phyloP scores from a whole-genome alignment of 148 eudicot genomes.

The Amaranthus palmeri region DNA sequence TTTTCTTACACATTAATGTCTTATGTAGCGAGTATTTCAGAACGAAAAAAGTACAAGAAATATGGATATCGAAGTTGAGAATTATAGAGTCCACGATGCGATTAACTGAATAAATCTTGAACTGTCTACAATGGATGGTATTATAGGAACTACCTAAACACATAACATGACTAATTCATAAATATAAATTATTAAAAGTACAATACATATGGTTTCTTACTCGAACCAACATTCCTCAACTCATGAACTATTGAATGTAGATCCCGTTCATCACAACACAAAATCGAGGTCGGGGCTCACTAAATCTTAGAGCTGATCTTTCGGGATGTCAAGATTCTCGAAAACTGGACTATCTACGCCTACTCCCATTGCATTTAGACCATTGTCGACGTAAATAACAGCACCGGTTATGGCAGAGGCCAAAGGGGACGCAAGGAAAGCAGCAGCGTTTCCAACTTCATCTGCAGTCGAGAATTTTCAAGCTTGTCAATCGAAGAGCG shows the following conservation, averaged over 20 bases:
- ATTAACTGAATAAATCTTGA: too few species aligned
- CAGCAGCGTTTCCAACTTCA: slow-evolving; percentile 92
- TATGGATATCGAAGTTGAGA: too few species aligned
- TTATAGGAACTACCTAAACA: too few species aligned
- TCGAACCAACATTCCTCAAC: slow-evolving; percentile 12
- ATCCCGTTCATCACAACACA: slow-evolving; percentile 5
- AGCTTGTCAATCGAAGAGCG: slow-evolving; percentile 9
- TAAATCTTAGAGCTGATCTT: slow-evolving; percentile 34
- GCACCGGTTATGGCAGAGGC: slow-evolving; percentile 98
- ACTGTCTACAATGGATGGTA: too few species aligned
- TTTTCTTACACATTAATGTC: too few species aligned
- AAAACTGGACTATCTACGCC: slow-evolving; percentile 88
- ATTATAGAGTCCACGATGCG: too few species aligned
- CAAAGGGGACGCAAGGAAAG: slow-evolving; percentile 90
- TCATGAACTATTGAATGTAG: slow-evolving; percentile 1
- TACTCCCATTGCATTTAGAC: slow-evolving; percentile 92
- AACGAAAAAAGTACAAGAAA: too few species aligned
- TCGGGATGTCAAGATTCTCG: slow-evolving; percentile 68
- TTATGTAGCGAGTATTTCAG: too few species aligned
- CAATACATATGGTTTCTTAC: not conserved
- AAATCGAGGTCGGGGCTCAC: not conserved
- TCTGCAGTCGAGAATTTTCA: slow-evolving; percentile 41
- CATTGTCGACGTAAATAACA: slow-evolving; percentile 88
- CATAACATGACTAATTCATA: too few species aligned
- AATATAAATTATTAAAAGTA: too few species aligned